Evolutionary conservation across 805 yeast species (phyloP).

Genomic region (Diddensiella transvaalensis): DNA sequence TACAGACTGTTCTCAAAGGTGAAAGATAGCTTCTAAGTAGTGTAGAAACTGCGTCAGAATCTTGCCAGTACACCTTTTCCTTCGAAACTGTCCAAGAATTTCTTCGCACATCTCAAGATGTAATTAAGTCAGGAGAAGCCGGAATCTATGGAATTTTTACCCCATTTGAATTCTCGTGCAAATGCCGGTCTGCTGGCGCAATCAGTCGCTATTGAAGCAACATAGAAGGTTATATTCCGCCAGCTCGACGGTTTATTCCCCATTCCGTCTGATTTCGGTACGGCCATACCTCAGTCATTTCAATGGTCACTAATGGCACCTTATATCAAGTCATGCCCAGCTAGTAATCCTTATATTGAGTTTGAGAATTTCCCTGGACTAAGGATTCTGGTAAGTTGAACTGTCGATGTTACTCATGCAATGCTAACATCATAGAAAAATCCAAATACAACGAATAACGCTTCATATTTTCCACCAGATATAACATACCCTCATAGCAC

Average conservation of each 20-base stretch:
- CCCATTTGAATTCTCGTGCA: conserved; percentile 3
- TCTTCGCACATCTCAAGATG: neutral
- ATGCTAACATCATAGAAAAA: neutral
- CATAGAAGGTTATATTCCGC: conserved; percentile 4
- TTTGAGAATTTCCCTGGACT: conserved; percentile 3
- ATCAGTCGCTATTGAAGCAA: conserved; percentile 1
- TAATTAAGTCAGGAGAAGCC: conserved; percentile 1
- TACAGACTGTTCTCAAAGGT: neutral
- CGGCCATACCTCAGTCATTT: conserved; percentile 1
- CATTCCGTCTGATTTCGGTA: conserved; percentile 2
- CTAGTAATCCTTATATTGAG: conserved; percentile 2
- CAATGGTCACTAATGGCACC: conserved; percentile 4
- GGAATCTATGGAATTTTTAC: conserved; percentile 5
- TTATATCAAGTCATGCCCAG: conserved; percentile 3
- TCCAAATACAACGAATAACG: conserved; percentile 4
- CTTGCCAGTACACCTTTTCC: neutral
- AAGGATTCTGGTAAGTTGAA: neutral
- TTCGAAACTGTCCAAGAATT: conserved; percentile 4
- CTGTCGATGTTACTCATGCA: too few species aligned
- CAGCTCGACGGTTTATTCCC: conserved; percentile 2
- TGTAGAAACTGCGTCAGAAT: conserved; percentile 1
- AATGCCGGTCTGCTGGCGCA: conserved; percentile 1
- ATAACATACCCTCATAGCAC: conserved; percentile 1
- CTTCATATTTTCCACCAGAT: conserved; percentile 3
- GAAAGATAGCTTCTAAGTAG: neutral